Evolutionary conservation across 2,329 filamentous ascomycete species (phyloP).

Genomic region (Exophiala spinifera): DNA sequence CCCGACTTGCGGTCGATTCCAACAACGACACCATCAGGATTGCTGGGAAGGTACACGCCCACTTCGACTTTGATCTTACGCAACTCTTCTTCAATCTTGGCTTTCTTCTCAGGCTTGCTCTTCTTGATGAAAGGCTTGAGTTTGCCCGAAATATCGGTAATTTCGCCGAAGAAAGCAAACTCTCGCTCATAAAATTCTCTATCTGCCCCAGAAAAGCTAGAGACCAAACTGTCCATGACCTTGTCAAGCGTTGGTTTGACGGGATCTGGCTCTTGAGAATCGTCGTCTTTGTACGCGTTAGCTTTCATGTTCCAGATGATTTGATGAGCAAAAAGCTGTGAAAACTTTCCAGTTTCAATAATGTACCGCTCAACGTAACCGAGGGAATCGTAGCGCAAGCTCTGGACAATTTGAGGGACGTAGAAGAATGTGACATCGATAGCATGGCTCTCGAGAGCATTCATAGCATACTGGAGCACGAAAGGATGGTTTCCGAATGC

Average conservation of each 20-base stretch:
- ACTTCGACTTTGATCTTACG: constrained; percentile 96
- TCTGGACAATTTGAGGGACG: constrained; percentile 96
- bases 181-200: constrained; percentile 87
- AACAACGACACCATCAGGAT: constrained; percentile 94
- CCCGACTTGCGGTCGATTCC: constrained; percentile 98
- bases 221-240: constrained; percentile 79
- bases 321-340: constrained; percentile 97
- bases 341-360: constrained; percentile 92
- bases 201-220: constrained; percentile 76
- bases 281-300: constrained; percentile 96
- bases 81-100: constrained; percentile 97
- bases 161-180: constrained; percentile 97
- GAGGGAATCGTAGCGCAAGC: constrained; percentile 83
- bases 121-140: constrained; percentile 89
- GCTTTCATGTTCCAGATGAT: constrained; percentile 99
- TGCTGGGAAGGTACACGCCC: constrained; percentile 93
- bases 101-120: constrained; percentile 94
- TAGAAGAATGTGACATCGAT: constrained; percentile 99
- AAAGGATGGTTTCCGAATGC: constrained; percentile 88
- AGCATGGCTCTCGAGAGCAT: constrained; percentile 86
- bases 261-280: constrained; percentile 80
- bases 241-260: constrained; percentile 92
- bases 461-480: constrained; percentile 94
- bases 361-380: constrained; percentile 97
- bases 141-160: constrained; percentile 92